Evolutionary conservation across 805 yeast species (phyloP), one percentile per base, ranked within the genome.

Genomic region (Candida patagonica): DNA sequence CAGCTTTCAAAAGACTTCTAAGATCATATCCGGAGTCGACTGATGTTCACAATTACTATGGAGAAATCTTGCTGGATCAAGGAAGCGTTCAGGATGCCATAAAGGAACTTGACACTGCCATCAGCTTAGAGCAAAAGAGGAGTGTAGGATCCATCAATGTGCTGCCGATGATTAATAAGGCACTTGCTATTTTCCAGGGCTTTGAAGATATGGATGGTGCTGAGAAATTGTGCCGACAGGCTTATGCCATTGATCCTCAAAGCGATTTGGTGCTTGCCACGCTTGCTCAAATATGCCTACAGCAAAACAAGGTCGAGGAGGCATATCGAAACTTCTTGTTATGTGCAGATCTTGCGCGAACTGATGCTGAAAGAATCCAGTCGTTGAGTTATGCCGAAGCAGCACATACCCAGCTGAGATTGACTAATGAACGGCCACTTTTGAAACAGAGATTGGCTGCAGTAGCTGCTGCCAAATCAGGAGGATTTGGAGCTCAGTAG

Each of bases 361-460:
- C 83, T 37, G 70, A 75, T 38, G 86, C 80, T 44, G 97, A 89
- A 66, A 82, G 85, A 67, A 70, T 82, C 41, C 96, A 86, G 67
- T 92, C 95, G 42, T 78, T 86, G 47, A 80, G 92, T 15, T 82
- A 84, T 53, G 88, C 89, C 44, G 96, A 86, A 66, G 96, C 96
- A 48, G 78, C 95, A 37, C 83, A 82, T 61, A 76, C 87, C 66
- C 98, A 92, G 70, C 66, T 78, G 56, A 76, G 80, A 56, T 75
- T 92, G 34, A 44, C 50, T 39, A 40, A 37, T 23, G 64, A 61
- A 44, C 51, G 59, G 16, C 66, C 66, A 25, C 50, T 45, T 16
- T 46, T 61, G 37, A 51, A 56, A 29, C 49, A 49, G 38, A 47
- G 54, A 23, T 45, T 59, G 29, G 60, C 53, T 35, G 25, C 39